phyloP scores from a whole-genome alignment of 2,329 filamentous ascomycete genomes.

The Ophidiomyces ophidiicola region DNA sequence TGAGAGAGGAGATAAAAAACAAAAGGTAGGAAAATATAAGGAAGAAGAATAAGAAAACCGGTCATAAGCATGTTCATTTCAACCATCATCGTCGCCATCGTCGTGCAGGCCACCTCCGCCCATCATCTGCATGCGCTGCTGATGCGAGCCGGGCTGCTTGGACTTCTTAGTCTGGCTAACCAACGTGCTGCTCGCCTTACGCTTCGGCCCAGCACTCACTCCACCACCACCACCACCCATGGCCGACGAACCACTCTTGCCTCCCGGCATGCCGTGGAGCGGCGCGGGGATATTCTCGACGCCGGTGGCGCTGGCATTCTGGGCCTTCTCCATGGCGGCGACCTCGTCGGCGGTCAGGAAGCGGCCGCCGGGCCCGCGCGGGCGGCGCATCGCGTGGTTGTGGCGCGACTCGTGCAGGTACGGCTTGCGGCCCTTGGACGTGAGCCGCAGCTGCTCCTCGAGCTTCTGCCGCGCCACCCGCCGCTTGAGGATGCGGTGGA shows the following conservation, averaged over 20 bases:
- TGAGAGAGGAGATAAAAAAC: slow-evolving; percentile 11
- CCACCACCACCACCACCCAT: slow-evolving; percentile 20
- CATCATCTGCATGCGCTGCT: slow-evolving; percentile 31
- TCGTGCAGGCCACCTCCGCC: slow-evolving; percentile 15
- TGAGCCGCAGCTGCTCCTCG: slow-evolving; percentile 82
- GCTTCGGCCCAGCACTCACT: slow-evolving; percentile 37
- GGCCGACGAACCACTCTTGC: slow-evolving; percentile 9
- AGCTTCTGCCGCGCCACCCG: slow-evolving; percentile 85
- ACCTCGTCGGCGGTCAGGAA: slow-evolving; percentile 97
- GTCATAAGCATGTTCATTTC: slow-evolving; percentile 14
- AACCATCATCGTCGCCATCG: slow-evolving; percentile 43
- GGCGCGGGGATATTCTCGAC: slow-evolving; percentile 26
- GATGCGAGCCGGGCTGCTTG: slow-evolving; percentile 32
- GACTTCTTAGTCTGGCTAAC: slow-evolving; percentile 39
- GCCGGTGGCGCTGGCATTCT: slow-evolving; percentile 23
- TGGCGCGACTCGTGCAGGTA: slow-evolving; percentile 96
- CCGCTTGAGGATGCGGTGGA: slow-evolving; percentile 90
- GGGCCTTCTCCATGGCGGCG: slow-evolving; percentile 62
- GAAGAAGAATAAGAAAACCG: slow-evolving; percentile 17
- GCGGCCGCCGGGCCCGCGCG: slow-evolving; percentile 81
- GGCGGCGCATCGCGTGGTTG: slow-evolving; percentile 94
- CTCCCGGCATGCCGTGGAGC: slow-evolving; percentile 21
- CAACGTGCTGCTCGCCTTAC: slow-evolving; percentile 38
- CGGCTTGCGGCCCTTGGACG: slow-evolving; percentile 89
- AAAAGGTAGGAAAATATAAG: slow-evolving; percentile 16